Percentiles rank a stretch among this genome's conserved stretches.
phyloP scores from a whole-genome alignment of 345 rosid genomes.

The Pseudoturritis turrita region DNA sequence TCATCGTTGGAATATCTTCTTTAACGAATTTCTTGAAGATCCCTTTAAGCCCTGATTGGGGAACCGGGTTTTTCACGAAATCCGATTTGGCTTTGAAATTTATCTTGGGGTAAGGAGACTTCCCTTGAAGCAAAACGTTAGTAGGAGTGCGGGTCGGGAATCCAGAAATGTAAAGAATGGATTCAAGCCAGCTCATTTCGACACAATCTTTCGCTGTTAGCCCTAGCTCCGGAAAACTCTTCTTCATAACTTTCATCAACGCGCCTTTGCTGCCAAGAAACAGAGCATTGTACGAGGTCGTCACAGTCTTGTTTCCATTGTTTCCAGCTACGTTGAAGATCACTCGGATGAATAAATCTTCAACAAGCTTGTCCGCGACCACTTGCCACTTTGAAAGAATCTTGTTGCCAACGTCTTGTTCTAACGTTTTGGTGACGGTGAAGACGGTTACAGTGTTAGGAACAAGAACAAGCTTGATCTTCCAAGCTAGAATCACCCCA shows the following conservation, averaged over 20 bases:
- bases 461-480: slow-evolving; percentile 59
- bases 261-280: slow-evolving; percentile 42
- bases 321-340: slow-evolving; percentile 31
- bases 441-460: slow-evolving; percentile 59
- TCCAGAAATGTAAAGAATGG: slow-evolving; percentile 54
- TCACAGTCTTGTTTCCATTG: slow-evolving; percentile 31
- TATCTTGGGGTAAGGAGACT: slow-evolving; percentile 39
- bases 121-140: slow-evolving; percentile 46
- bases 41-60: slow-evolving; percentile 38
- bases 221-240: slow-evolving; percentile 57
- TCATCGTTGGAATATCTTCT: slow-evolving; percentile 51
- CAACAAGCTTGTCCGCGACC: slow-evolving; percentile 46
- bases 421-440: slow-evolving; percentile 44
- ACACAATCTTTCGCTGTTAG: slow-evolving; percentile 41
- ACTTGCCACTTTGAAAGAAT: slow-evolving; percentile 51
- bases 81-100: slow-evolving; percentile 66
- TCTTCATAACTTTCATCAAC: slow-evolving; percentile 42
- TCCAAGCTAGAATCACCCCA: slow-evolving; percentile 59
- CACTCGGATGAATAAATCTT: slow-evolving; percentile 54
- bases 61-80: slow-evolving; percentile 39
- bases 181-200: slow-evolving; percentile 61
- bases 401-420: slow-evolving; percentile 41
- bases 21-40: slow-evolving; percentile 42
- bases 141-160: slow-evolving; percentile 39
- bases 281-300: slow-evolving; percentile 34